Evolutionary conservation across 345 rosid species (phyloP).

Genomic region (Populus deltoides): DNA sequence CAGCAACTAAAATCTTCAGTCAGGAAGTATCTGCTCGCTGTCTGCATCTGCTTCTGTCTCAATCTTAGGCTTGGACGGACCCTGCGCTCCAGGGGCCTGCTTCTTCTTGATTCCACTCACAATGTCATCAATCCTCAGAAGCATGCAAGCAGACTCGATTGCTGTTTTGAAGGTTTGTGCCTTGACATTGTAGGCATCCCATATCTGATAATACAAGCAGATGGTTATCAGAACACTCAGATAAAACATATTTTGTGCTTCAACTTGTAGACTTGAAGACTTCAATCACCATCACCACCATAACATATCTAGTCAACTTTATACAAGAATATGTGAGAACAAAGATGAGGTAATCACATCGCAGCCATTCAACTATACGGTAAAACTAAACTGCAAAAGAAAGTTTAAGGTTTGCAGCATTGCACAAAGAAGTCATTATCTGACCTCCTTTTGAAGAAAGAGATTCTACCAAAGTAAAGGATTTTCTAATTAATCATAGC

Average conservation of each 20-base stretch:
- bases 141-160: constrained; percentile 93
- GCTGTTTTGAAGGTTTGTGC: constrained; percentile 95
- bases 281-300: not conserved
- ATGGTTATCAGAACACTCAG: not conserved
- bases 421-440: not conserved
- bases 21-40: constrained; percentile 84
- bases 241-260: not conserved
- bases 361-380: not conserved
- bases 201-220: constrained; percentile 47
- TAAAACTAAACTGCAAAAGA: not conserved
- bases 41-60: constrained; percentile 97
- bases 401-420: too few relatives aligned
- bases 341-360: not conserved
- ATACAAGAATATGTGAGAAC: not conserved
- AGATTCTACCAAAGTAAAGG: too few relatives aligned
- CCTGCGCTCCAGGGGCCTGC: constrained; percentile 73
- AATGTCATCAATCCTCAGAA: constrained; percentile 87
- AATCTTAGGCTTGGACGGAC: constrained; percentile 60
- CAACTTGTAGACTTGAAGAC: not conserved
- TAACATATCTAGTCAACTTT: not conserved
- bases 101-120: constrained; percentile 97
- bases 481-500: not conserved
- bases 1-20: constrained; percentile 28
- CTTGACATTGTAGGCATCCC: constrained; percentile 96
- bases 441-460: not conserved